phyloP scores from a whole-genome alignment of 2,329 filamentous ascomycete species.

The Chaetomium olivaceum region DNA sequence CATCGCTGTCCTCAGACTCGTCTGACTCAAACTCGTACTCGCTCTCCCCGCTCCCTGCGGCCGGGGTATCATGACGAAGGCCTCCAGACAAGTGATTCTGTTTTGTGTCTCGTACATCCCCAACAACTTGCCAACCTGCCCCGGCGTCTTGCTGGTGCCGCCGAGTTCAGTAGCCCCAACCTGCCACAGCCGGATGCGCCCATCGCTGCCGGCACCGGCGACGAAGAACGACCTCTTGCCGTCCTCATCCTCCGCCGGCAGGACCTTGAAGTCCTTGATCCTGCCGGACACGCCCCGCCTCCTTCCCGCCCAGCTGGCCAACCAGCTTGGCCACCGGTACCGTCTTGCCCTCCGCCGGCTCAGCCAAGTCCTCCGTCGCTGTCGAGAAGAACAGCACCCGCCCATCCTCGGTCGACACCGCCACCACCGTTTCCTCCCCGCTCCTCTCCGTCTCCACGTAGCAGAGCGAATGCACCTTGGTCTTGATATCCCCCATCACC shows the following conservation, averaged over 20 bases:
- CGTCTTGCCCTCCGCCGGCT: conserved; percentile 28
- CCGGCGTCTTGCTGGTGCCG: conserved; percentile 32
- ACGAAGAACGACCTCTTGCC: conserved; percentile 54
- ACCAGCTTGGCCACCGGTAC: conserved; percentile 65
- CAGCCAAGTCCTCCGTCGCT: conserved; percentile 40
- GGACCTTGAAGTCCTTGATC: conserved; percentile 83
- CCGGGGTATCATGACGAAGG: conserved; percentile 78
- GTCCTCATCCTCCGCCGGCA: conserved; percentile 47
- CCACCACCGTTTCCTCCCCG: conserved; percentile 57
- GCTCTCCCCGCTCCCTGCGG: conserved; percentile 61
- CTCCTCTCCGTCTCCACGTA: conserved; percentile 62
- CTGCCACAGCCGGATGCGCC: conserved; percentile 76
- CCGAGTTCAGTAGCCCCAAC: conserved; percentile 49
- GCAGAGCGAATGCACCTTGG: conserved; percentile 79
- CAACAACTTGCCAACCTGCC: conserved; percentile 63
- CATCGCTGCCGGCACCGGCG: conserved; percentile 80
- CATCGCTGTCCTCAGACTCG: conserved; percentile 38
- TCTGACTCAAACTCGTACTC: conserved; percentile 52
- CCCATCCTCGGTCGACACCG: conserved; percentile 87
- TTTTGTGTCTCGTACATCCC: conserved; percentile 83
- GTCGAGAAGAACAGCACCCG: conserved; percentile 82
- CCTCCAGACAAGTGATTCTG: conserved; percentile 83
- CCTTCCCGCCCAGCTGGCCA: conserved; percentile 76
- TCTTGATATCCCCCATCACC: conserved; percentile 65
- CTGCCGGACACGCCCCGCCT: conserved; percentile 67